Evolutionary conservation across 768 basidiomycete genomes (phyloP).

Genomic region (Pleurotus tuoliensis): DNA sequence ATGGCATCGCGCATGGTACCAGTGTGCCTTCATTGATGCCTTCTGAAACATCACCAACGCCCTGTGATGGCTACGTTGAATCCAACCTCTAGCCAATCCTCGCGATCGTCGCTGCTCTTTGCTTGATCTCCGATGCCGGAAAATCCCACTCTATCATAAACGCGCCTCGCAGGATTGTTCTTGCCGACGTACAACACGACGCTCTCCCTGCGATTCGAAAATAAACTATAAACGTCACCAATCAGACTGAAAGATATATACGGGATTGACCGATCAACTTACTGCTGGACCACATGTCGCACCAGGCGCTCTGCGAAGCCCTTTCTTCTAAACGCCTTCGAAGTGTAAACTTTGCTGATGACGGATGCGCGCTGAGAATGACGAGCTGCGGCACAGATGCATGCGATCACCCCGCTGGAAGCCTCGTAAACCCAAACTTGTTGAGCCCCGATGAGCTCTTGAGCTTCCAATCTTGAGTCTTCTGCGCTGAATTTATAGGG

Average conservation of each 20-base stretch:
- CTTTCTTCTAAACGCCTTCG: conserved; percentile 35
- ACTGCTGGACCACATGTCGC: conserved; percentile 40
- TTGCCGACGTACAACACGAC: conserved; percentile 55
- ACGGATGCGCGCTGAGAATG: conserved; percentile 44
- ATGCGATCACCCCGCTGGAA: conserved; percentile 31
- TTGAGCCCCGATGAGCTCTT: conserved; percentile 41
- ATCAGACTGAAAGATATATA: conserved; percentile 9
- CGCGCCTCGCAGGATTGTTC: conserved; percentile 42
- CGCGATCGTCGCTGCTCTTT: conserved; percentile 27
- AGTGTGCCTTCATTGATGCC: neutral
- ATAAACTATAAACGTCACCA: conserved; percentile 27
- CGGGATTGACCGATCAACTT: conserved; percentile 13
- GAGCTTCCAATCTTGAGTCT: conserved; percentile 39
- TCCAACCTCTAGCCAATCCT: conserved; percentile 52
- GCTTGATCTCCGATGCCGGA: conserved; percentile 35
- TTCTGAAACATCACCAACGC: conserved; percentile 40
- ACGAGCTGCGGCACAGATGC: conserved; percentile 57
- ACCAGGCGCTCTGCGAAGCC: conserved; percentile 54
- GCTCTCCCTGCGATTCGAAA: conserved; percentile 38
- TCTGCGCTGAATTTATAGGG: conserved; percentile 39
- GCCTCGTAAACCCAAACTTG: conserved; percentile 52
- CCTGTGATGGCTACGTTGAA: conserved; percentile 44
- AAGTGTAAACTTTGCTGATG: conserved; percentile 58
- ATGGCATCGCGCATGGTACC: too few species aligned
- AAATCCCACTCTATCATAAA: conserved; percentile 54